Percentiles rank a stretch among this genome's conserved stretches.
Evolutionary conservation across 257 asterid genomes (phyloP).

Genomic region (Nicotiana attenuata): DNA sequence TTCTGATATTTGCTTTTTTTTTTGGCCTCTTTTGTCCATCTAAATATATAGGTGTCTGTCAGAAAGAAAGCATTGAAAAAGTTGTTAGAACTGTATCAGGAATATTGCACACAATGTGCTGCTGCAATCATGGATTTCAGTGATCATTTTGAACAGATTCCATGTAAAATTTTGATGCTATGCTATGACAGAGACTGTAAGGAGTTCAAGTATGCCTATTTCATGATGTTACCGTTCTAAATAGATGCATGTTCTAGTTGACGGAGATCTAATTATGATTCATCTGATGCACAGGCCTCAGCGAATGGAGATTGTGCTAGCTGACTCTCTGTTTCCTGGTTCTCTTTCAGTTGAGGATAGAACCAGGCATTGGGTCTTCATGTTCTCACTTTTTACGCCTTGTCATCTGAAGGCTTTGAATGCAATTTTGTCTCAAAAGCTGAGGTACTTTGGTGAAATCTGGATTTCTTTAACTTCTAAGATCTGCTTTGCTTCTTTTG

Average conservation of each 20-base stretch:
- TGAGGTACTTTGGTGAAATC: constrained; percentile 47
- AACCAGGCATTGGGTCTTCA: constrained; percentile 62
- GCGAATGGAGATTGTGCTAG: constrained; percentile 65
- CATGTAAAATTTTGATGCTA: constrained; percentile 79
- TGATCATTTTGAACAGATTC: constrained; percentile 66
- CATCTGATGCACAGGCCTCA: constrained; percentile 60
- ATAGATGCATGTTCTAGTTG: neutral
- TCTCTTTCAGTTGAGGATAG: constrained; percentile 62
- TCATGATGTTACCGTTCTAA: constrained; percentile 1
- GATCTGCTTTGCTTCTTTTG: neutral
- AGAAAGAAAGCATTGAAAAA: constrained; percentile 65
- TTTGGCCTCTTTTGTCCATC: constrained; percentile 6
- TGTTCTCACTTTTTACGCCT: constrained; percentile 61
- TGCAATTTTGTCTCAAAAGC: constrained; percentile 62
- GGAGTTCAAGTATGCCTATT: constrained; percentile 65
- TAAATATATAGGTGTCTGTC: constrained; percentile 48
- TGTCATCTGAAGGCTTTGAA: constrained; percentile 65
- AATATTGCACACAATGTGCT: constrained; percentile 60
- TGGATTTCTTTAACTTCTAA: constrained; percentile 12
- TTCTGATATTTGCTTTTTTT: constrained; percentile 13
- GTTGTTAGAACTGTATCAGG: constrained; percentile 73
- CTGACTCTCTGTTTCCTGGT: constrained; percentile 63
- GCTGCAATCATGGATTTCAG: constrained; percentile 29
- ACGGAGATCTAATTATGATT: constrained; percentile 12
- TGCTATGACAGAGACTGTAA: constrained; percentile 71